phyloP scores from a whole-genome alignment of 108 stramenopile genomes.

The Cyclotella choctawhatcheeana region DNA sequence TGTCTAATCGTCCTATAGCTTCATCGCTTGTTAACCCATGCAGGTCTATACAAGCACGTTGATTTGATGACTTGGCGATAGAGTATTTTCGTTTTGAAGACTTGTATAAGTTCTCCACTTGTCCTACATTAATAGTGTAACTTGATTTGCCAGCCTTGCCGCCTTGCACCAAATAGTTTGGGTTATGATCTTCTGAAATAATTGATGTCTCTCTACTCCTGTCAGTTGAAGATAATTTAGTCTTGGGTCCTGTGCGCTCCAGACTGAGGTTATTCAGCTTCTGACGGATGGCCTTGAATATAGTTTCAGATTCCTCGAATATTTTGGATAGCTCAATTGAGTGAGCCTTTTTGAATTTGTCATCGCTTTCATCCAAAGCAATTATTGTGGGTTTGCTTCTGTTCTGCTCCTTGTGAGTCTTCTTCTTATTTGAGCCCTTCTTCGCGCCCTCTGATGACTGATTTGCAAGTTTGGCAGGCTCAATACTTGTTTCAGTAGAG shows the following conservation, averaged over 20 bases:
- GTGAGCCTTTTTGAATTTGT: neutral
- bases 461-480: too few species aligned
- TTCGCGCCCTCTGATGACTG: too few species aligned
- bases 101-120: constrained; percentile 22
- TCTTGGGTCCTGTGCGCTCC: constrained; percentile 7
- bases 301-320: constrained; percentile 17
- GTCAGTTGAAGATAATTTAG: neutral
- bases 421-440: neutral
- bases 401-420: neutral
- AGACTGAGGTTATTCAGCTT: constrained; percentile 7
- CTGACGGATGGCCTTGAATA: constrained; percentile 17
- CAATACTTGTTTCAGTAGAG: too few species aligned
- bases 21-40: constrained; percentile 24
- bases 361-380: neutral
- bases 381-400: constrained; percentile 4
- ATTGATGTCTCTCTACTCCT: neutral
- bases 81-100: neutral
- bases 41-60: neutral
- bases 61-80: neutral
- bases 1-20: neutral
- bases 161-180: constrained; percentile 2
- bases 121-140: constrained; percentile 16
- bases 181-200: constrained; percentile 1
- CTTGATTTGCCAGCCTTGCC: constrained; percentile 22
- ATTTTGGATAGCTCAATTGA: constrained; percentile 15